These are phyloP conservation scores for Stevia rebaudiana DNA, from an alignment of 140 eudicot genomes.

Conservation along the genomic window DNA sequence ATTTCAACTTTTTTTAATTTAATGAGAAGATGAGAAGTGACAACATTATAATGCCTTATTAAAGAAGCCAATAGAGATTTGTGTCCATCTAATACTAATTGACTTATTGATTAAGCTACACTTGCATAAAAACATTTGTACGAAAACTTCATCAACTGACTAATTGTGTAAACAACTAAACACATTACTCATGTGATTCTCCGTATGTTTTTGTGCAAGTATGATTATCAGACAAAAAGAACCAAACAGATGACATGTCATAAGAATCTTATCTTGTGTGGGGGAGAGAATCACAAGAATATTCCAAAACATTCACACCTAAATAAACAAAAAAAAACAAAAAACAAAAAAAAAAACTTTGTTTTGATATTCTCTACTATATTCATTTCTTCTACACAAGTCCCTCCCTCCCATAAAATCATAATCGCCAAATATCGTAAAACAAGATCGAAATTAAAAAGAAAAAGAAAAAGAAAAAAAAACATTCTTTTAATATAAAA, in stretches of 20 bases:
- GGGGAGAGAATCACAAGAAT: conserved; percentile 3
- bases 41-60: too few relatives aligned
- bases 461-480: background rate
- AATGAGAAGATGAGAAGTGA: too few relatives aligned
- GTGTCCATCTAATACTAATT: background rate
- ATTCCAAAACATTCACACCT: background rate
- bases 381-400: conserved; percentile 38
- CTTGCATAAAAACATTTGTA: too few relatives aligned
- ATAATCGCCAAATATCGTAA: conserved; percentile 22
- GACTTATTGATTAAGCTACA: background rate
- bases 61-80: background rate
- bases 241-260: conserved; percentile 1
- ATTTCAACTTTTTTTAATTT: too few relatives aligned
- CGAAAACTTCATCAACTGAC: too few relatives aligned
- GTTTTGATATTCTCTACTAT: conserved; percentile 25
- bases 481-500: background rate
- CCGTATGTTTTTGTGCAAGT: background rate
- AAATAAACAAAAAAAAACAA: background rate
- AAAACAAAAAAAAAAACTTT: background rate
- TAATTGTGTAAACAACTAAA: too few relatives aligned
- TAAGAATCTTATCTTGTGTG: conserved; percentile 1
- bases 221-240: background rate
- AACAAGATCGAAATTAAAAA: conserved; percentile 21
- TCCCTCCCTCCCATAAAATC: conserved; percentile 19
- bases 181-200: too few relatives aligned